These are phyloP conservation scores for Cladorrhinum sp. DNA, from an alignment of 2,329 filamentous ascomycete genomes.

Conservation along the genomic window DNA sequence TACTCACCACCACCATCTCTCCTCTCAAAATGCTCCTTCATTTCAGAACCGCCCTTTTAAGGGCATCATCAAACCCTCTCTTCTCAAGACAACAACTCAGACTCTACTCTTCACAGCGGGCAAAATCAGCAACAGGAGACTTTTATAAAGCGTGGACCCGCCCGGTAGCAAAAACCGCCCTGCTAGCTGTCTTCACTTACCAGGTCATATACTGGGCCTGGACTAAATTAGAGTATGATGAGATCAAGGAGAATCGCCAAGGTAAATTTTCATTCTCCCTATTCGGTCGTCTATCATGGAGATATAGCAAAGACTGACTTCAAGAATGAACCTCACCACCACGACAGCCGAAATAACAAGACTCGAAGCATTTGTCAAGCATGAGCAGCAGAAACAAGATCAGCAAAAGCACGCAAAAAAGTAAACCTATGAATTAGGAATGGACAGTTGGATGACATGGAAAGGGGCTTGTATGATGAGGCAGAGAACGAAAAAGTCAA, in stretches of 20 bases:
- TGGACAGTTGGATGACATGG: background rate
- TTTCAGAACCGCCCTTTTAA: constrained; percentile 7
- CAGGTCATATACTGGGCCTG: constrained; percentile 74
- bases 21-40: constrained; percentile 4
- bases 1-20: background rate
- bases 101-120: constrained; percentile 9
- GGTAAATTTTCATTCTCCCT: too few relatives aligned
- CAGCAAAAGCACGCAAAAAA: background rate
- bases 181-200: constrained; percentile 74
- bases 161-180: constrained; percentile 69
- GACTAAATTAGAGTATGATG: constrained; percentile 70
- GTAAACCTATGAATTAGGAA: background rate
- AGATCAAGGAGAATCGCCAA: constrained; percentile 58
- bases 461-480: background rate
- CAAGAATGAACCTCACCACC: background rate
- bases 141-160: constrained; percentile 76
- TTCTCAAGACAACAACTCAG: constrained; percentile 12
- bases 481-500: too few relatives aligned
- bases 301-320: background rate
- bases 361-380: constrained; percentile 27
- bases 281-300: too few relatives aligned
- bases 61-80: constrained; percentile 5
- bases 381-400: background rate
- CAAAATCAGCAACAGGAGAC: constrained; percentile 35
- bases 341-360: constrained; percentile 23